Evolutionary conservation across 192 early-diverging fungal species (phyloP).

Genomic region (Coemansia sp.): DNA sequence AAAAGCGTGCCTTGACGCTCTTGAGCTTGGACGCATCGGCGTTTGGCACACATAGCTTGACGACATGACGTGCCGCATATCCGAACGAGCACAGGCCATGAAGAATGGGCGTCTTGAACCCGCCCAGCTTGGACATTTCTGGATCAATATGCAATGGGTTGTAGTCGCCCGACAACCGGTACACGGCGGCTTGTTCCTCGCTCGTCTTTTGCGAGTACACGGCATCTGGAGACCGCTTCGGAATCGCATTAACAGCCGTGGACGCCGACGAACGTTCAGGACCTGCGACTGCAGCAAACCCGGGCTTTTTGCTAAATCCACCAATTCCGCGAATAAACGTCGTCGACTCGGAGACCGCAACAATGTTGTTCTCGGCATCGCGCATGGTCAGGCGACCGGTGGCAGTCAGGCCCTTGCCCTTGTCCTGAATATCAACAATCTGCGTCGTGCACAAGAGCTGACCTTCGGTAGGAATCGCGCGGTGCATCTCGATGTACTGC

Average conservation of each 20-base stretch:
- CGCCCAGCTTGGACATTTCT: conserved; percentile 86
- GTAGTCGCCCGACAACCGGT: conserved; percentile 92
- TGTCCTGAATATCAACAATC: conserved; percentile 94
- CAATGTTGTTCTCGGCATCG: conserved; percentile 71
- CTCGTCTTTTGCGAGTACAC: conserved; percentile 81
- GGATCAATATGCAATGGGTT: conserved; percentile 99
- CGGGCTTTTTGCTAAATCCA: conserved; percentile 82
- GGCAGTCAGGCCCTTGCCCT: conserved; percentile 68
- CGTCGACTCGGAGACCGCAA: conserved; percentile 87
- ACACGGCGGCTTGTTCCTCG: conserved; percentile 92
- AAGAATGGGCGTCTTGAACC: conserved; percentile 95
- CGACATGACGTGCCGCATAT: conserved; percentile 86
- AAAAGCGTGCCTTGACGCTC: conserved; percentile 90
- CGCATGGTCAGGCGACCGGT: conserved; percentile 77
- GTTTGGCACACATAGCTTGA: conserved; percentile 70
- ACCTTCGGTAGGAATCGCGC: conserved; percentile 83
- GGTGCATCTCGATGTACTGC: conserved; percentile 89
- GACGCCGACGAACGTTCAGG: conserved; percentile 69
- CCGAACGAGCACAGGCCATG: conserved; percentile 96
- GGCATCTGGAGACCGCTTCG: conserved; percentile 82
- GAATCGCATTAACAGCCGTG: conserved; percentile 76
- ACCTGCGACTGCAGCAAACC: conserved; percentile 27
- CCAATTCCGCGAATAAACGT: conserved; percentile 93
- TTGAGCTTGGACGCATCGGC: conserved; percentile 68
- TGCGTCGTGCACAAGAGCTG: conserved; percentile 72